phyloP scores from a whole-genome alignment of 208 protist species.

The Crithidia fasciculata region DNA sequence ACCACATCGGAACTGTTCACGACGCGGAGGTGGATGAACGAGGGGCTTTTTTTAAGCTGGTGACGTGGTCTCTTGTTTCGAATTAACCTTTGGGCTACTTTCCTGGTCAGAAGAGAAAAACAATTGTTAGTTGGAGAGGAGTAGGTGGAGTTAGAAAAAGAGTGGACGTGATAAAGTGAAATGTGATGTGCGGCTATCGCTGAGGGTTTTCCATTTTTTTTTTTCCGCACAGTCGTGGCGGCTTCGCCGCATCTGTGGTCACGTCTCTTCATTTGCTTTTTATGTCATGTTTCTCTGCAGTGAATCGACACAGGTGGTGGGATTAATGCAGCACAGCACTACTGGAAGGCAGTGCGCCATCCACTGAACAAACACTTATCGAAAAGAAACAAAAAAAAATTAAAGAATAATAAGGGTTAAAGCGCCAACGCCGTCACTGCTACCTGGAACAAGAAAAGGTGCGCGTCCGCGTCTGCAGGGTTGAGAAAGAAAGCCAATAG shows the following conservation, averaged over 20 bases:
- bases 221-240: too few species aligned
- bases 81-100: too few species aligned
- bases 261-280: neutral
- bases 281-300: neutral
- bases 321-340: neutral
- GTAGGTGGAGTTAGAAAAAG: too few species aligned
- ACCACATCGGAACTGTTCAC: conserved; percentile 79
- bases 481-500: neutral
- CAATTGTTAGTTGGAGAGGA: too few species aligned
- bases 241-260: neutral
- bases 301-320: neutral
- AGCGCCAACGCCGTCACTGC: neutral
- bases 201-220: too few species aligned
- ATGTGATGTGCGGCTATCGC: too few species aligned
- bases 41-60: neutral
- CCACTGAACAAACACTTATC: neutral
- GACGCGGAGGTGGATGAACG: neutral
- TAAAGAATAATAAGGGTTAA: neutral
- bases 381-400: neutral
- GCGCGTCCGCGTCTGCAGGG: neutral
- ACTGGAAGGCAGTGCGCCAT: neutral
- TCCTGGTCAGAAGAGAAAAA: too few species aligned
- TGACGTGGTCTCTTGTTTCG: too few species aligned
- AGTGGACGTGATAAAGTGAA: too few species aligned
- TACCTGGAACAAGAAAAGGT: neutral